Base-by-base conservation (phyloP, 257 asterid species). In the Vinca minor region DNA sequence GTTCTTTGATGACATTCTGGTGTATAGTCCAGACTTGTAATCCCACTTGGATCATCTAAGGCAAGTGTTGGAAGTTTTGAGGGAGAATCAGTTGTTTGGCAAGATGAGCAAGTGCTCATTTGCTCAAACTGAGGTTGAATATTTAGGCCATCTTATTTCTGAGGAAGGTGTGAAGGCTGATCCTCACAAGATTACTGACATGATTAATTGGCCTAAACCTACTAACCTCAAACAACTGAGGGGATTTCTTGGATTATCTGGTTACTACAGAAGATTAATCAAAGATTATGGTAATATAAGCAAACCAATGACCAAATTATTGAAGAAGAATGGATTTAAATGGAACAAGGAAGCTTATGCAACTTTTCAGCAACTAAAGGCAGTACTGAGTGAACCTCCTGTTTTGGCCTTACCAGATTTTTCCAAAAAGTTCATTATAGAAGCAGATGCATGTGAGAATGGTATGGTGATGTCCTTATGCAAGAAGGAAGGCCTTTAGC, bases 1-100 rank as follows among this genome's bases (percentile, higher is more conserved):
- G 1, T 70, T 70, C 42, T 70, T 70, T 70, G 48, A 53, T 41
- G 74, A 70, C 17, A 70, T 70, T n/a, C n/a, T n/a, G n/a, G n/a
- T n/a, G n/a, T n/a, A n/a, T n/a, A n/a, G n/a, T n/a, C n/a, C n/a
- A n/a, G n/a, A n/a, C 3, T 5, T 42, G 18, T 10, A 52, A 1
- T 14, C 18, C 0, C 67, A 69, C 25, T 18, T 32, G 17, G 0
- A 18, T 6, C 68, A 69, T 29, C 1, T 68, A 4, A 12, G 5
- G 15, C 3, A 0, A 1, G 62, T 49, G 2, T 49, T 69, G 0
- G 13, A 48, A 9, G 23, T 47, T 0, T 17, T 69, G 2, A 45
- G 47, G 13, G n/a, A 60, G 6, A n/a, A 61, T 4, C n/a, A 49
- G n/a, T 20, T 61, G 1, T n/a, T n/a, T n/a, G n/a, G n/a, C n/a